Evolutionary conservation across 441 rosid genomes (phyloP).

Genomic region (Pelargonium fulgidum): DNA sequence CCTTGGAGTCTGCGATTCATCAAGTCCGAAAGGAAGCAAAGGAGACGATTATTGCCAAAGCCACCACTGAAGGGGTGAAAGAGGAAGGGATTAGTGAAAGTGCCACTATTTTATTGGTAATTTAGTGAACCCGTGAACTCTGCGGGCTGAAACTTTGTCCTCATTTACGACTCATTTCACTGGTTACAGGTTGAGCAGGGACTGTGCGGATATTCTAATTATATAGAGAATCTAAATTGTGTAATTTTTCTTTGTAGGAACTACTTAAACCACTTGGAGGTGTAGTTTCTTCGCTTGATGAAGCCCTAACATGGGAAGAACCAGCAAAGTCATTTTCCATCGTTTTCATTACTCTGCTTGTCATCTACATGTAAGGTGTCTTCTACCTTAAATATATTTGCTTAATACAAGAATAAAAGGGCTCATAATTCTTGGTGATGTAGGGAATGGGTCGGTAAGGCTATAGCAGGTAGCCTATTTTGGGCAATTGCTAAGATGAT

Average conservation of each 20-base stretch:
- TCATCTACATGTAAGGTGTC: slow-evolving; percentile 53
- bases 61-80: slow-evolving; percentile 49
- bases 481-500: slow-evolving; percentile 49
- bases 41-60: slow-evolving; percentile 54
- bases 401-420: not conserved
- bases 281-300: slow-evolving; percentile 36
- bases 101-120: slow-evolving; percentile 59
- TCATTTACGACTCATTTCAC: not conserved
- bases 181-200: too few relatives aligned
- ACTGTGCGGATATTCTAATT: too few relatives aligned
- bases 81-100: slow-evolving; percentile 77
- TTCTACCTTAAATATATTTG: not conserved
- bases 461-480: slow-evolving; percentile 47
- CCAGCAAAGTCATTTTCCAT: slow-evolving; percentile 39
- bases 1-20: slow-evolving; percentile 48
- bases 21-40: slow-evolving; percentile 60
- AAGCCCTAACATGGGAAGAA: slow-evolving; percentile 50
- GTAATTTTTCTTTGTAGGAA: slow-evolving; percentile 41
- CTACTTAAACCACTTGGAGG: slow-evolving; percentile 54
- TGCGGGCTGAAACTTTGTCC: not conserved
- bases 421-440: slow-evolving; percentile 6
- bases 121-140: slow-evolving; percentile 14
- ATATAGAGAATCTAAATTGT: not conserved
- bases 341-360: slow-evolving; percentile 26
- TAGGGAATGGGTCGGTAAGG: slow-evolving; percentile 84